phyloP scores from a whole-genome alignment of 106 monocot species.

The Cymbidium sinense region DNA sequence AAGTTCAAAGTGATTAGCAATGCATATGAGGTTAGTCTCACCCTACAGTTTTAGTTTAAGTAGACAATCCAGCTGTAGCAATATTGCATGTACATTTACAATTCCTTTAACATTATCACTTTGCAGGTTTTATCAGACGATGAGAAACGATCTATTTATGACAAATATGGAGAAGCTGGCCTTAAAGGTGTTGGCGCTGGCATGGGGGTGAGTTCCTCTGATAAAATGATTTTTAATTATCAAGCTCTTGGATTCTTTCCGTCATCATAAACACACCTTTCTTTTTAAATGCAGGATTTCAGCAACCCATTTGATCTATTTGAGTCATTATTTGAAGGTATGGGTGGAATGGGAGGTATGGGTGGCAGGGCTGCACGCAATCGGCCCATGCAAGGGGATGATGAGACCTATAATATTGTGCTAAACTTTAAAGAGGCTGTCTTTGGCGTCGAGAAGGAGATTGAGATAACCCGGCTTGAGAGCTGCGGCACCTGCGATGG shows the following conservation, averaged over 20 bases:
- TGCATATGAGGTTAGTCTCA: conserved; percentile 73
- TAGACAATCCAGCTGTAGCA: neutral
- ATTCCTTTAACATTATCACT: neutral
- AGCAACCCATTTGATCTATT: conserved; percentile 90
- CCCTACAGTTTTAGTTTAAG: neutral
- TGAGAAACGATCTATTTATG: conserved; percentile 86
- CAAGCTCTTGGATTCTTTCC: neutral
- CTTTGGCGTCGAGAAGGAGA: conserved; percentile 94
- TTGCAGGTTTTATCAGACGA: conserved; percentile 88
- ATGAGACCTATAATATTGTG: conserved; percentile 79
- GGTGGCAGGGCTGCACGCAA: conserved; percentile 59
- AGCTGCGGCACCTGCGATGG: conserved; percentile 71
- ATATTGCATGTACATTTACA: neutral
- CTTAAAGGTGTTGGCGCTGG: conserved; percentile 93
- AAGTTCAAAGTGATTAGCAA: conserved; percentile 99
- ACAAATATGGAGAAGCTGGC: conserved; percentile 94
- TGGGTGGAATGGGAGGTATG: conserved; percentile 68
- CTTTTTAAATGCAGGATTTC: conserved; percentile 56
- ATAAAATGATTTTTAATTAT: neutral
- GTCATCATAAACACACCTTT: neutral
- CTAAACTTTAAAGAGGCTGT: conserved; percentile 89
- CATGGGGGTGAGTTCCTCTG: conserved; percentile 62
- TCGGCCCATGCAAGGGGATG: conserved; percentile 83
- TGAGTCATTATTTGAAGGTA: conserved; percentile 85
- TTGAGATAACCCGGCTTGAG: conserved; percentile 79